Percentiles rank a stretch among this genome's conserved stretches.
phyloP scores from a whole-genome alignment of 805 yeast species.

The Naumovozyma dairenensis region DNA sequence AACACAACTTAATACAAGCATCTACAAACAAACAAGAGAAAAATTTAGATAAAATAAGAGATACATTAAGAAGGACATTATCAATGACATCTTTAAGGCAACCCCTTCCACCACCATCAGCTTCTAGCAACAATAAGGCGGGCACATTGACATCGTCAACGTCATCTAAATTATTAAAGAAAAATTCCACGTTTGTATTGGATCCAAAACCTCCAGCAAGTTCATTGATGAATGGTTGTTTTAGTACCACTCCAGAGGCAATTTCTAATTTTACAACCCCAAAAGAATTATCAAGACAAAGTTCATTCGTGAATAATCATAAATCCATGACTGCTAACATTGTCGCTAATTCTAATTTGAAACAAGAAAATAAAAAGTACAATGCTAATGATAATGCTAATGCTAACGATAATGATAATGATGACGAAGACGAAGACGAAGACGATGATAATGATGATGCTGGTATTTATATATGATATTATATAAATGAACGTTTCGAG shows the following conservation, averaged over 20 bases:
- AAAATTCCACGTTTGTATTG: constrained; percentile 23
- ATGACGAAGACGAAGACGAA: not conserved
- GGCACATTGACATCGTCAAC: constrained; percentile 5
- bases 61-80: constrained; percentile 20
- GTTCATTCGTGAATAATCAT: constrained; percentile 9
- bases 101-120: not conserved
- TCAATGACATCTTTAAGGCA: constrained; percentile 14
- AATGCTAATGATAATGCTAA: not conserved
- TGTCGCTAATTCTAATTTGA: too few relatives aligned
- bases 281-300: constrained; percentile 17
- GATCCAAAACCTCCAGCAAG: constrained; percentile 24
- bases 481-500: too few relatives aligned
- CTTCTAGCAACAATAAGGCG: constrained; percentile 2
- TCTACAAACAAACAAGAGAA: not conserved
- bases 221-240: constrained; percentile 27
- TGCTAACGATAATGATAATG: constrained; percentile 1
- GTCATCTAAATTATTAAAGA: constrained; percentile 5
- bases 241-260: constrained; percentile 25
- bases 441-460: not conserved
- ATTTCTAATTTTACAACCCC: constrained; percentile 24
- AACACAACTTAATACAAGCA: too few relatives aligned
- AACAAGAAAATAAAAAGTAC: not conserved
- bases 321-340: constrained; percentile 1
- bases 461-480: not conserved
- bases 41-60: constrained; percentile 8